Conservation (phyloP, 306 rosid genomes). For the Fragaria nilgerrensis region DNA sequence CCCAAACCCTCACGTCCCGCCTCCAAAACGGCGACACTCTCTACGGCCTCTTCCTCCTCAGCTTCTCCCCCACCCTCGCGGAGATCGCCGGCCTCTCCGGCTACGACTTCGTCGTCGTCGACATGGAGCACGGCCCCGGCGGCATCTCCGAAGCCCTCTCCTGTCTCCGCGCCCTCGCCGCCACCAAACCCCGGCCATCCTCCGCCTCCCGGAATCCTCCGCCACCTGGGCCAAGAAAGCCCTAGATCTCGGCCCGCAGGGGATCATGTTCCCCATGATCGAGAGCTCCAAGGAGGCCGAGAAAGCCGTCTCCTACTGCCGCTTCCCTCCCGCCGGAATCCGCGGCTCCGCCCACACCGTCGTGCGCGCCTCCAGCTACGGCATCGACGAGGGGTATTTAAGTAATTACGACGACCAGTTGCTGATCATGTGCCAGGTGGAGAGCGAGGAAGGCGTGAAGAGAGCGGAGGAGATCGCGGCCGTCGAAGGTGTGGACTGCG, state of each 20-base stretch:
- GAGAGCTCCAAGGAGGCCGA: constrained; percentile 53
- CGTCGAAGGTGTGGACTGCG: constrained; percentile 76
- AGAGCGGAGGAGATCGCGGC: constrained; percentile 44
- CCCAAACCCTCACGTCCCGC: constrained; percentile 54
- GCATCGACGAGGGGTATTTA: constrained; percentile 73
- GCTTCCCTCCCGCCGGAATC: constrained; percentile 60
- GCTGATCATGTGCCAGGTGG: constrained; percentile 69
- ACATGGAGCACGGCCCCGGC: constrained; percentile 89
- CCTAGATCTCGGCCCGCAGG: constrained; percentile 82
- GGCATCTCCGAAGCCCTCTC: constrained; percentile 59
- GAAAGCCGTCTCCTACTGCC: constrained; percentile 67
- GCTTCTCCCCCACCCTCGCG: constrained; percentile 77
- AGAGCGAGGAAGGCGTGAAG: constrained; percentile 50
- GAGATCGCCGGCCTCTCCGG: constrained; percentile 78
- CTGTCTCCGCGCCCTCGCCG: constrained; percentile 72
- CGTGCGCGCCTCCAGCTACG: constrained; percentile 65
- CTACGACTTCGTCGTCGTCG: constrained; percentile 72
- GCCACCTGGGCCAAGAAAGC: constrained; percentile 83
- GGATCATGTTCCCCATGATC: constrained; percentile 82
- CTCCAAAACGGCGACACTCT: constrained; percentile 67
- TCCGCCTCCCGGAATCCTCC: constrained; percentile 64
- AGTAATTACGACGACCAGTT: constrained; percentile 58
- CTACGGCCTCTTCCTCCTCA: constrained; percentile 72
- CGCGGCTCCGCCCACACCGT: constrained; percentile 84
- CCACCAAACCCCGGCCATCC: constrained; percentile 60